Percentiles rank a stretch among this genome's conserved stretches.
phyloP scores from a whole-genome alignment of 1,139 yeast genomes.

The Pichia sp. region DNA sequence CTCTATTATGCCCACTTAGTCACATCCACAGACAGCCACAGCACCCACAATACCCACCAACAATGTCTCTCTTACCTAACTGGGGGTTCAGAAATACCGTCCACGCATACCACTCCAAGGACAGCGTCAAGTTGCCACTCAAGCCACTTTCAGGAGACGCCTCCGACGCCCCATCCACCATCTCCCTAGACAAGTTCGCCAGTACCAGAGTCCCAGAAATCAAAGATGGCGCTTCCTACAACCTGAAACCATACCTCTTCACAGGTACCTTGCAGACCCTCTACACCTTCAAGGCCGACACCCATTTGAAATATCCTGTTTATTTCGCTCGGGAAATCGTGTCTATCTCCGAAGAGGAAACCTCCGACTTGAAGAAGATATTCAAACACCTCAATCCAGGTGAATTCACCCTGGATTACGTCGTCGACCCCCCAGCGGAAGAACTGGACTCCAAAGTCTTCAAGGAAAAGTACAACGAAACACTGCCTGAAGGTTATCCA shows the following conservation, averaged over 20 bases:
- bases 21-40: no score
- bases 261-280: conserved; percentile 79
- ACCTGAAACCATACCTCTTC: conserved; percentile 62
- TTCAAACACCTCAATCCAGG: conserved; percentile 43
- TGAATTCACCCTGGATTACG: conserved; percentile 77
- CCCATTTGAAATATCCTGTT: conserved; percentile 51
- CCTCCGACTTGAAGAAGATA: conserved; percentile 7
- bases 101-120: conserved; percentile 32
- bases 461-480: conserved; percentile 45
- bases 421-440: conserved; percentile 38
- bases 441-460: conserved; percentile 44
- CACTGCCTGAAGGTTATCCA: conserved; percentile 70
- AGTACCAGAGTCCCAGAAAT: conserved; percentile 44
- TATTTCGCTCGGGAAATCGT: conserved; percentile 78
- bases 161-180: conserved; percentile 28
- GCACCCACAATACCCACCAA: no score
- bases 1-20: no score
- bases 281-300: conserved; percentile 57
- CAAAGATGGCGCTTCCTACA: conserved; percentile 44
- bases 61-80: conserved; percentile 23
- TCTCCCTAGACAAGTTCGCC: conserved; percentile 41
- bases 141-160: conserved; percentile 25
- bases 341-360: conserved; percentile 43
- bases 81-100: conserved; percentile 44
- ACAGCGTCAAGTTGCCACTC: conserved; percentile 42